Evolutionary conservation across 192 early-diverging fungal genomes (phyloP).

Genomic region (Coemansia sp.): DNA sequence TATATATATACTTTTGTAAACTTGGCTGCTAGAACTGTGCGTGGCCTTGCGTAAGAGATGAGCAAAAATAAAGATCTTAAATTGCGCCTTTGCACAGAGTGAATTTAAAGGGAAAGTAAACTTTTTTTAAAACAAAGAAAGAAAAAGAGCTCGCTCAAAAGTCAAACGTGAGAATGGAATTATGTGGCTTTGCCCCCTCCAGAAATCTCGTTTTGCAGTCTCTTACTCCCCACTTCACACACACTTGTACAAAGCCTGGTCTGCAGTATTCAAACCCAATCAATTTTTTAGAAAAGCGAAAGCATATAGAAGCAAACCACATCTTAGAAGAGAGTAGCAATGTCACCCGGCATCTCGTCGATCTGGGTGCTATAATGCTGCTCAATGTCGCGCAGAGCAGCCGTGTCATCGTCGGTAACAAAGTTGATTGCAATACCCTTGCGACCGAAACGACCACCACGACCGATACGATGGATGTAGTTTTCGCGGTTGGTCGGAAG

Average conservation of each 20-base stretch:
- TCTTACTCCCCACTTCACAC: too few species aligned
- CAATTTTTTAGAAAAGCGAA: constrained; percentile 2
- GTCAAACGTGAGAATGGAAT: too few species aligned
- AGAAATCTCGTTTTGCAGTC: too few species aligned
- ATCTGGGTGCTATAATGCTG: constrained; percentile 99
- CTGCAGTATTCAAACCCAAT: background rate
- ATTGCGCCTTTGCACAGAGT: too few species aligned
- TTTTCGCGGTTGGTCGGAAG: constrained; percentile 95
- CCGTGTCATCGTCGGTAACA: constrained; percentile 93
- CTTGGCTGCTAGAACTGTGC: too few species aligned
- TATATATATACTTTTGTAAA: too few species aligned
- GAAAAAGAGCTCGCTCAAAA: background rate
- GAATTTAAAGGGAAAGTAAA: background rate
- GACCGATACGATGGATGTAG: constrained; percentile 99
- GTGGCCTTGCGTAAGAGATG: background rate
- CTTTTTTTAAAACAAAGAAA: background rate
- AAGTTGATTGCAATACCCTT: constrained; percentile 99
- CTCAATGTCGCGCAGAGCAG: constrained; percentile 85
- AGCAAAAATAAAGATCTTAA: background rate
- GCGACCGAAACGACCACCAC: constrained; percentile 99
- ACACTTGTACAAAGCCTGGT: background rate
- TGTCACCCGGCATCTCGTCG: constrained; percentile 99
- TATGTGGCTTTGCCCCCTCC: too few species aligned
- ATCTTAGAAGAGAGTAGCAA: constrained; percentile 78
- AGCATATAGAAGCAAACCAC: background rate